A percentile compares a stretch with the other conserved stretches of the same genome.
Conservation (phyloP, 2,329 filamentous ascomycete species). For the Pyrenochaeta sp. region DNA sequence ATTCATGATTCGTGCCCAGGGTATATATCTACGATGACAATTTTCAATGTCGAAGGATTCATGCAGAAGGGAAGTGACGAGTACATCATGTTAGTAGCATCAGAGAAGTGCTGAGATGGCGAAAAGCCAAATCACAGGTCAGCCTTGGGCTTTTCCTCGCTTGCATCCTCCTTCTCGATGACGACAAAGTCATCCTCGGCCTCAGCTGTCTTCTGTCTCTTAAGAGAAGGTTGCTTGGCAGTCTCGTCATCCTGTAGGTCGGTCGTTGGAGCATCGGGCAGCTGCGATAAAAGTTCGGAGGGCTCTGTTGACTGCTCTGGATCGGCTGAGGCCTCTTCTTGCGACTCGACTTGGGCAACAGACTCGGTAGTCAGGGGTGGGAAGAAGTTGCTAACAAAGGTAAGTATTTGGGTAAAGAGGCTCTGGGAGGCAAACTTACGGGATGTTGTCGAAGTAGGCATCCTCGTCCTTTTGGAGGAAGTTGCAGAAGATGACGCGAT, state of each 20-base stretch:
- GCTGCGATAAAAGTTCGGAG: slow-evolving; percentile 48
- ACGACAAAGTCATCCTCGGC: slow-evolving; percentile 43
- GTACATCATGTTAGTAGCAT: no score
- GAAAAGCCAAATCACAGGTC: slow-evolving; percentile 5
- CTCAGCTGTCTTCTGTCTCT: slow-evolving; percentile 55
- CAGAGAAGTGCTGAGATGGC: neutral
- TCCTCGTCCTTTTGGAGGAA: slow-evolving; percentile 79
- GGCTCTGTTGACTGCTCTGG: slow-evolving; percentile 39
- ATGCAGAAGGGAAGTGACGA: no score
- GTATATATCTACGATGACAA: slow-evolving; percentile 10
- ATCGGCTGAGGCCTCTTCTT: slow-evolving; percentile 16
- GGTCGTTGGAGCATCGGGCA: slow-evolving; percentile 58
- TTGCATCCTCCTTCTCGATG: slow-evolving; percentile 34
- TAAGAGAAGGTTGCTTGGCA: slow-evolving; percentile 47
- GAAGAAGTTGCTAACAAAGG: slow-evolving; percentile 43
- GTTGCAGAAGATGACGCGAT: slow-evolving; percentile 83
- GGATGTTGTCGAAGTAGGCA: slow-evolving; percentile 73
- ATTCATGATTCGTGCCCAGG: slow-evolving; percentile 5
- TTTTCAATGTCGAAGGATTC: no score
- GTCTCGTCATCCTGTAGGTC: slow-evolving; percentile 55
- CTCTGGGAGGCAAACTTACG: slow-evolving; percentile 63
- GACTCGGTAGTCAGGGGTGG: slow-evolving; percentile 30
- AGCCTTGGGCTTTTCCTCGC: slow-evolving; percentile 24
- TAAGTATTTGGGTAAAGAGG: slow-evolving; percentile 1
- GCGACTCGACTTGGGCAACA: slow-evolving; percentile 13